Percentiles rank a stretch among this genome's conserved stretches.
Evolutionary conservation across 805 yeast genomes (phyloP).

Genomic region (Pichia paraexigua): DNA sequence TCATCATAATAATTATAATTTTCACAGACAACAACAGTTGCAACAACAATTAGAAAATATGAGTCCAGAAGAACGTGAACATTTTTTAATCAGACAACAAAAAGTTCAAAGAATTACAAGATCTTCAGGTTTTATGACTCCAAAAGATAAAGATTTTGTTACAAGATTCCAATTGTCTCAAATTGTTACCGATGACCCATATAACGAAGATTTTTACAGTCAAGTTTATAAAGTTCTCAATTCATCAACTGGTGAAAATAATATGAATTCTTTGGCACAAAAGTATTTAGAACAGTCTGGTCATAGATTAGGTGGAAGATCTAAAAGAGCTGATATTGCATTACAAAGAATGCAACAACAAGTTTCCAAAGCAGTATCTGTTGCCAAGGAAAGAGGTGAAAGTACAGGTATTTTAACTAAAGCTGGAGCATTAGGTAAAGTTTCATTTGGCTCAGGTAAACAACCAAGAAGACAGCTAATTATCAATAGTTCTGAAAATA

Average conservation of each 20-base stretch:
- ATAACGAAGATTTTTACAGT: constrained; percentile 91
- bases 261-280: constrained; percentile 78
- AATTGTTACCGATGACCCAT: constrained; percentile 94
- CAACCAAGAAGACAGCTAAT: constrained; percentile 84
- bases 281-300: constrained; percentile 89
- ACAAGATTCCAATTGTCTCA: constrained; percentile 92
- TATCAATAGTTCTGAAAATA: constrained; percentile 30
- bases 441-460: constrained; percentile 69
- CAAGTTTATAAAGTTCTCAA: constrained; percentile 82
- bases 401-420: constrained; percentile 51
- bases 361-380: constrained; percentile 91
- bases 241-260: constrained; percentile 46
- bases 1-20: constrained; percentile 13
- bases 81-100: constrained; percentile 58
- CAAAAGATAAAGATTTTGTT: constrained; percentile 92
- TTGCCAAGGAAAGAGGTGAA: constrained; percentile 76
- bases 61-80: constrained; percentile 67
- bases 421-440: constrained; percentile 88
- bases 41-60: constrained; percentile 35
- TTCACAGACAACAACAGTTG: constrained; percentile 21
- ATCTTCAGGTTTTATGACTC: constrained; percentile 92
- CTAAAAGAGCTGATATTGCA: constrained; percentile 80
- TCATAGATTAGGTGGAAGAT: constrained; percentile 79
- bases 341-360: constrained; percentile 97
- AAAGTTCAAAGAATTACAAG: constrained; percentile 68